These are phyloP conservation scores for Neofusicoccum umdonicola DNA, from an alignment of 2,329 filamentous ascomycete genomes.

Conservation along the genomic window DNA sequence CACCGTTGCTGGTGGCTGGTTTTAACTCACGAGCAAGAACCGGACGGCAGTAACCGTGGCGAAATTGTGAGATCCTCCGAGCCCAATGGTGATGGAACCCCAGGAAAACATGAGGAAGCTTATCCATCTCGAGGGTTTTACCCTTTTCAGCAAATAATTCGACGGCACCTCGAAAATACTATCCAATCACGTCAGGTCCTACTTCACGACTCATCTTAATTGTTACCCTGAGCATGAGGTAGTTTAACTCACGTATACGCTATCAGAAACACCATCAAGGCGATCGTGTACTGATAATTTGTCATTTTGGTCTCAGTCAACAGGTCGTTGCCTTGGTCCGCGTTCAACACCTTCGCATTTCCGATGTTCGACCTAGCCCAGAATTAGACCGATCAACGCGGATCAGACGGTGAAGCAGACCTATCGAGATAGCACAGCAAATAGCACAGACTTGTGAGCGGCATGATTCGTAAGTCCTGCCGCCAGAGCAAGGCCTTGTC, in stretches of 20 bases:
- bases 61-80: slow-evolving; percentile 44
- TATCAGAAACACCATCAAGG: slow-evolving; percentile 31
- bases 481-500: slow-evolving; percentile 16
- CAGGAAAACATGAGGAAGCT: slow-evolving; percentile 46
- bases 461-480: slow-evolving; percentile 63
- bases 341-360: slow-evolving; percentile 61
- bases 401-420: background rate
- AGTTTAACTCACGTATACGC: slow-evolving; percentile 24
- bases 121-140: slow-evolving; percentile 44
- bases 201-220: background rate
- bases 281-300: slow-evolving; percentile 50
- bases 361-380: slow-evolving; percentile 34
- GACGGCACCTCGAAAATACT: slow-evolving; percentile 51
- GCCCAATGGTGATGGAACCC: slow-evolving; percentile 48
- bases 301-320: slow-evolving; percentile 62
- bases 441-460: slow-evolving; percentile 63
- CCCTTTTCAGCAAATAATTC: slow-evolving; percentile 60
- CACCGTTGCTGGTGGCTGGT: slow-evolving; percentile 3
- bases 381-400: background rate
- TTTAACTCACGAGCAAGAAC: slow-evolving; percentile 35
- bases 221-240: background rate
- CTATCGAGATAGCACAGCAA: slow-evolving; percentile 67
- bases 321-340: slow-evolving; percentile 59
- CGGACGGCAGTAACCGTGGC: slow-evolving; percentile 41
- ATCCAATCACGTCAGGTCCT: background rate